Base-by-base conservation (phyloP, 1,284 basidiomycete species). In the Neotropicomus parvogracilis region DNA sequence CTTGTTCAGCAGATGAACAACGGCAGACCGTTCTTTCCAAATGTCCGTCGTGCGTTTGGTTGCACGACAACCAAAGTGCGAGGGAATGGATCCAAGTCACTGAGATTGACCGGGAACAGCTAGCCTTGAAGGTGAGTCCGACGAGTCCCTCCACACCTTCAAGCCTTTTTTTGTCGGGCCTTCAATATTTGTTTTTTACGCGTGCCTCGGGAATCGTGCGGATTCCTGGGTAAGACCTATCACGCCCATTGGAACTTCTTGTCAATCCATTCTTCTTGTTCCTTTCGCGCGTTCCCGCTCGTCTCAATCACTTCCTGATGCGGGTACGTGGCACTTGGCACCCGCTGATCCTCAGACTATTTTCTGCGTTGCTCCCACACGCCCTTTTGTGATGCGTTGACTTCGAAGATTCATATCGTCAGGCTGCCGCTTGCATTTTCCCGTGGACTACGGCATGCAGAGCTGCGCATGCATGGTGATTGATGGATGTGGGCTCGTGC, bases 71-170 rank as follows among this genome's bases (percentile, higher is more conserved):
- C 42, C 50, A 50, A 29, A 69, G 63, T 55, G 74, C 72, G 24
- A 58, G 62, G 44, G 53, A 60, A 41, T 83, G 75, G 78, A 67
- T 79, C 27, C 55, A 59, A 50, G 75, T 73, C 35, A 81, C 79
- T 16, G 75, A 79, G 60, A 69, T 59, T 21, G 65, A 52, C 56
- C 64, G 54, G 62, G 68, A 62, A 42, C 64, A 60, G 16, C 14
- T 38, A 48, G 60, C 48, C 34, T 36, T 56, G 49, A 48, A 53
- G 64, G 66, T 65, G 52, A 65, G 63, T 65, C 7, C 24, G 36
- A 37, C 44, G 27, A 50, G 33, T 33, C 49, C 45, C 21, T 34
- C 4, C 27, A 14, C 34, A 12, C 39, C n/a, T 19, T 20, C 38
- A 20, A 24, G 19, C 20, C 32, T 52, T 44, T 12, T 29, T 36